Evolutionary conservation across 2,329 filamentous ascomycete species (phyloP).

Genomic region (Chalaropsis thielavioides): DNA sequence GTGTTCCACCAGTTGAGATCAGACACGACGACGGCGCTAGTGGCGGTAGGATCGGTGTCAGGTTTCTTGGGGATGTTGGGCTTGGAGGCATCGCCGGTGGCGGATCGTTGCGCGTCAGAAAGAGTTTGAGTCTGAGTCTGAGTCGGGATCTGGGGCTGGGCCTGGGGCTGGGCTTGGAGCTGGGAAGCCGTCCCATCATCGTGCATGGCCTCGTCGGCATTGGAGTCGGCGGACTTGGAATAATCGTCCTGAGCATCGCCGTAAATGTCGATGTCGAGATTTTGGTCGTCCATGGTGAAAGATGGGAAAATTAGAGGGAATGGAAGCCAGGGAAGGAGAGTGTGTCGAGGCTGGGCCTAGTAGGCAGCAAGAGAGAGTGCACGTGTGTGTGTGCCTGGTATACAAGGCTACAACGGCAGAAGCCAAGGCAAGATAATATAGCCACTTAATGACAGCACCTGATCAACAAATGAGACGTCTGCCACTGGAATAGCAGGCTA

Average conservation of each 20-base stretch:
- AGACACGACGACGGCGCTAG: slow-evolving; percentile 65
- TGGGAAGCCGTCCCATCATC: not conserved
- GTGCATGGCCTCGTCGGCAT: slow-evolving; percentile 10
- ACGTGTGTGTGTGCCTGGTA: not conserved
- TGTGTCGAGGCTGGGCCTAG: no score
- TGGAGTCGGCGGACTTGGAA: slow-evolving; percentile 21
- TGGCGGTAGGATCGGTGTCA: slow-evolving; percentile 34
- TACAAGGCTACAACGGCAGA: not conserved
- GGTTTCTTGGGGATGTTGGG: slow-evolving; percentile 29
- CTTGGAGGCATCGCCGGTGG: slow-evolving; percentile 26
- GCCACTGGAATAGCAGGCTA: no score
- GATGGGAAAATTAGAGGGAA: not conserved
- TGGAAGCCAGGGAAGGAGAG: no score
- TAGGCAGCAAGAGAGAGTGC: not conserved
- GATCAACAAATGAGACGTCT: no score
- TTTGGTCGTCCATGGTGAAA: slow-evolving; percentile 49
- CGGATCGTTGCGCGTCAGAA: slow-evolving; percentile 22
- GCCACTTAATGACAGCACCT: no score
- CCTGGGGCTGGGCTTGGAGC: not conserved
- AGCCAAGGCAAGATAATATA: no score
- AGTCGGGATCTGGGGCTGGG: not conserved
- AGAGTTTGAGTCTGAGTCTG: slow-evolving; percentile 24
- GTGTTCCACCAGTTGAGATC: slow-evolving; percentile 95
- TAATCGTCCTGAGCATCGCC: slow-evolving; percentile 37
- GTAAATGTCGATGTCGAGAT: slow-evolving; percentile 61